phyloP scores from a whole-genome alignment of 2,329 filamentous ascomycete genomes.

The Zymoseptoria passerinii region DNA sequence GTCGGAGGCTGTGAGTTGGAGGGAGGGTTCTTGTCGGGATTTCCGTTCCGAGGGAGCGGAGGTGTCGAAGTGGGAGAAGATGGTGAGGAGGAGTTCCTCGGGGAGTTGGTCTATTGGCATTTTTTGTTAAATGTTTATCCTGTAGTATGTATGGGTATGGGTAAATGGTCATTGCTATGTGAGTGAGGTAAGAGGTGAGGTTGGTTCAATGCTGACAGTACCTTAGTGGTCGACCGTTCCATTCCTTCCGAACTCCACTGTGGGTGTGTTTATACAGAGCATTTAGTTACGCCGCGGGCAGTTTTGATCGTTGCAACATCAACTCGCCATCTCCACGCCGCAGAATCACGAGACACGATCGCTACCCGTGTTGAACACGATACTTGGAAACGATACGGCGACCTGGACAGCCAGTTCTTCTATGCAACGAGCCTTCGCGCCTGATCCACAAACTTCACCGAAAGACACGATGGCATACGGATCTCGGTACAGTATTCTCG shows the following conservation, averaged over 20 bases:
- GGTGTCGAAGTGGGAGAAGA: conserved; percentile 48
- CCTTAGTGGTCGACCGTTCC: background rate
- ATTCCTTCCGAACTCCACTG: background rate
- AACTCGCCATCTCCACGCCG: no score
- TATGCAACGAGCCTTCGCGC: no score
- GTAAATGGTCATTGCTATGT: no score
- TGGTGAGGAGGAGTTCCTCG: conserved; percentile 52
- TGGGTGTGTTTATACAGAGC: background rate
- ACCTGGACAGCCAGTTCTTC: no score
- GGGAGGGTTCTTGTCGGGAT: conserved; percentile 44
- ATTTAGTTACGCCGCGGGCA: background rate
- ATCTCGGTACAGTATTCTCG: no score
- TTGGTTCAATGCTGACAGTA: background rate
- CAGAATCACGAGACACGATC: background rate
- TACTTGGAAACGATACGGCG: no score
- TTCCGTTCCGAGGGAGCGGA: conserved; percentile 42
- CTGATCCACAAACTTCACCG: no score
- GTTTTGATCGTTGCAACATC: background rate
- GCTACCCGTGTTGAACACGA: no score
- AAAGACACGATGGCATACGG: no score
- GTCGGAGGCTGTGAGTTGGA: conserved; percentile 34
- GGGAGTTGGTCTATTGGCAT: conserved; percentile 39
- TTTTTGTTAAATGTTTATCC: background rate
- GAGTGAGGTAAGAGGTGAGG: background rate
- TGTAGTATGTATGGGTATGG: background rate